A percentile compares a stretch with the other conserved stretches of the same genome.
Evolutionary conservation across 331 rosid species (phyloP).

Genomic region (Malus hybrid): DNA sequence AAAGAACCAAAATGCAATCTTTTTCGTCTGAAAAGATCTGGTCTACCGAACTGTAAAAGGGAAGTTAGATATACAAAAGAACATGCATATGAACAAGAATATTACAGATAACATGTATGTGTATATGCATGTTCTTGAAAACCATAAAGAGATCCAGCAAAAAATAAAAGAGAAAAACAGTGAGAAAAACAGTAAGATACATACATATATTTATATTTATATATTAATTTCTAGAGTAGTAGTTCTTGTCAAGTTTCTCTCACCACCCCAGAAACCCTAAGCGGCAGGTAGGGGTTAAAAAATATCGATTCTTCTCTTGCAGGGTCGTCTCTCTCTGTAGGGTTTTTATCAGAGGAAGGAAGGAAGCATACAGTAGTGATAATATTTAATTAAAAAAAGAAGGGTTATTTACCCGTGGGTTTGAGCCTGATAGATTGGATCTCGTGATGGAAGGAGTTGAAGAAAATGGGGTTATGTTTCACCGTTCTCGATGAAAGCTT

Average conservation of each 20-base stretch:
- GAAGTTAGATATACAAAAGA: not conserved
- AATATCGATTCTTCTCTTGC: not conserved
- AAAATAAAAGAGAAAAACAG: too few species aligned
- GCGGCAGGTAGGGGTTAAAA: not conserved
- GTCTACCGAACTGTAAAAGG: constrained; percentile 2
- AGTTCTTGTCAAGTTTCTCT: not conserved
- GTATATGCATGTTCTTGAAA: too few species aligned
- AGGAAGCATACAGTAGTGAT: not conserved
- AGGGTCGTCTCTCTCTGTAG: not conserved
- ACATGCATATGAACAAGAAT: not conserved
- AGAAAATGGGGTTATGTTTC: constrained; percentile 24
- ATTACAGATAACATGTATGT: too few species aligned
- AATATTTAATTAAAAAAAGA: not conserved
- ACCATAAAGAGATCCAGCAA: too few species aligned
- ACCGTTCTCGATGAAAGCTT: constrained; percentile 29
- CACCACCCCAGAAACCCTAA: not conserved
- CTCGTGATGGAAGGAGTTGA: constrained; percentile 34
- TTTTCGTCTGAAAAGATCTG: constrained; percentile 1
- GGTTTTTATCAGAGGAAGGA: constrained; percentile 1
- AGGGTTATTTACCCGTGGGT: constrained; percentile 21
- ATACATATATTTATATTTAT: too few species aligned
- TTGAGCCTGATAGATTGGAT: constrained; percentile 38
- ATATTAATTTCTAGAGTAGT: too few species aligned
- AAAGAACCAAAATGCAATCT: constrained; percentile 3
- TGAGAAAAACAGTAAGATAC: too few species aligned